These are phyloP conservation scores for Myxozyma neotropica DNA, from an alignment of 805 yeast genomes.

Conservation along the genomic window DNA sequence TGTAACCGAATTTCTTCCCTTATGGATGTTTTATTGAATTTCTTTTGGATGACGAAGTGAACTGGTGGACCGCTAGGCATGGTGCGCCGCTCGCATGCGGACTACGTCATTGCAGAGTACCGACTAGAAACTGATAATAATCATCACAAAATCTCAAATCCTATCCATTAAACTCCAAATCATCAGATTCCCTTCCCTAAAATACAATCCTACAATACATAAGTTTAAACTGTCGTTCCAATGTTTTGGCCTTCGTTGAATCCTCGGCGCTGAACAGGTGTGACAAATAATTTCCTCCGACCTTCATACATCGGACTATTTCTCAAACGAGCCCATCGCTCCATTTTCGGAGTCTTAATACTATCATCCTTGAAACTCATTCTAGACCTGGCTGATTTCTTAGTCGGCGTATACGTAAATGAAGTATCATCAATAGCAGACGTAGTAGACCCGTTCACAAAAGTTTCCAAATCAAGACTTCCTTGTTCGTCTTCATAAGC, in stretches of 20 bases:
- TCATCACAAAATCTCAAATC: not conserved
- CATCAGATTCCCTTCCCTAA: not conserved
- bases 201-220: not conserved
- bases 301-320: slow-evolving; percentile 33
- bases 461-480: not conserved
- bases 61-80: too few relatives aligned
- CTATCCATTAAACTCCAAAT: not conserved
- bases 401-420: slow-evolving; percentile 11
- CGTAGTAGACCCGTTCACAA: too few relatives aligned
- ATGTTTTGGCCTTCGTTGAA: not conserved
- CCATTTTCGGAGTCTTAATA: slow-evolving; percentile 19
- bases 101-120: too few relatives aligned
- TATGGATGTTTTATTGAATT: too few relatives aligned
- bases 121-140: not conserved
- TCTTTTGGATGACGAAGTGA: too few relatives aligned
- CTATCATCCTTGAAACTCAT: not conserved
- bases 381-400: not conserved
- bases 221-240: slow-evolving; percentile 5
- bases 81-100: too few relatives aligned
- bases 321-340: slow-evolving; percentile 28
- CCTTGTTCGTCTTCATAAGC: not conserved
- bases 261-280: slow-evolving; percentile 11
- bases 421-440: not conserved
- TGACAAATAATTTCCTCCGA: slow-evolving; percentile 24
- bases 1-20: too few relatives aligned